Evolutionary conservation across 2,329 filamentous ascomycete genomes (phyloP), one percentile per base, ranked within the genome.

Genomic region (Endocalyx cinctus): DNA sequence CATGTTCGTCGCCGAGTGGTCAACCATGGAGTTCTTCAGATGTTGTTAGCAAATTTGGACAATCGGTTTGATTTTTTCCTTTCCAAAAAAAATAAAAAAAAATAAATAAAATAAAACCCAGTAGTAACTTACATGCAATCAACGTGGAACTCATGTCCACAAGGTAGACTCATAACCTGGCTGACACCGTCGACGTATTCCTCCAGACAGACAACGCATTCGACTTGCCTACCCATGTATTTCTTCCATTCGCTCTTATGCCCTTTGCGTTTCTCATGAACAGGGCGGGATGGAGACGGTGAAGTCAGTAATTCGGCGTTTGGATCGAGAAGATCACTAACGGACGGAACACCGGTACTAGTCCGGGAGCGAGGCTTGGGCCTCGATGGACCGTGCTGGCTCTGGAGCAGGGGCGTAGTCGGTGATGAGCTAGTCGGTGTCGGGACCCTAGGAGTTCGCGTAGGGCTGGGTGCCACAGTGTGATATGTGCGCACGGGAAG

Each of bases 81-180:
- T n/a, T n/a, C n/a, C n/a, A n/a, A n/a, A n/a, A n/a, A n/a, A n/a
- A n/a, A n/a, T n/a, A n/a, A n/a, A n/a, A n/a, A n/a, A n/a, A n/a
- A n/a, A n/a, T n/a, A n/a, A n/a, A n/a, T n/a, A n/a, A n/a, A n/a
- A n/a, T n/a, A n/a, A n/a, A n/a, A n/a, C n/a, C n/a, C n/a, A n/a
- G n/a, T n/a, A n/a, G n/a, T n/a, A 33, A 84, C 88, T 82, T 66
- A 94, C 88, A 98, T 97, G 88, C 92, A 98, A 57, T 94, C 88
- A 17, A 74, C 90, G 60, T 98, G 92, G 61, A 97, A 98, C 54
- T 98, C 92, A 58, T 98, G 92, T 22, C 92, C 92, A 62, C 92
- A 98, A 7, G 92, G 92, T 38, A 98, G 66, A 55, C 88, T 94
- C 92, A 98, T 98, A 25, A 98, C 90, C 52, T 80, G 79, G 58